These are phyloP conservation scores for Teunomyces panamensis DNA, from an alignment of 805 yeast species.

Conservation along the genomic window DNA sequence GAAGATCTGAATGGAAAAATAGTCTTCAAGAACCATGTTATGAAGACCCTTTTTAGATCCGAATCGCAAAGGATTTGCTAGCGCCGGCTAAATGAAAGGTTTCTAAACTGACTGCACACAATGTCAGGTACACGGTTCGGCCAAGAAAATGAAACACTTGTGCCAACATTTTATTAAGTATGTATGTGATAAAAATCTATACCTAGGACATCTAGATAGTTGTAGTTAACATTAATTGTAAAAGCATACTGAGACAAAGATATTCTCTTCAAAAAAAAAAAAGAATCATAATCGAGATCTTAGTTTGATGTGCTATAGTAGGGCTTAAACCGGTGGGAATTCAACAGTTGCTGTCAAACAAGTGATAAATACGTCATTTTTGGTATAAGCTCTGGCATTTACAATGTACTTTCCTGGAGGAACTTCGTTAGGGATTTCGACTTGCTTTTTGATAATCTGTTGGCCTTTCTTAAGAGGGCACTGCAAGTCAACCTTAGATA, in stretches of 20 bases:
- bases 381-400: constrained; percentile 85
- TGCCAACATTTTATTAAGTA: background rate
- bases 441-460: constrained; percentile 63
- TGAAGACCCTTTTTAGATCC: background rate
- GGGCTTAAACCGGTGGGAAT: constrained; percentile 36
- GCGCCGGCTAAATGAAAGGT: background rate
- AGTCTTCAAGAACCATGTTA: constrained; percentile 9
- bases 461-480: constrained; percentile 80
- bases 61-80: background rate
- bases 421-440: constrained; percentile 84
- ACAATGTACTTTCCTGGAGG: constrained; percentile 94
- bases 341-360: constrained; percentile 76
- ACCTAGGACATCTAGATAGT: background rate
- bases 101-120: background rate
- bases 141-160: too few species aligned
- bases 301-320: too few species aligned
- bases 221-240: background rate
- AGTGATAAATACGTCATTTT: constrained; percentile 74
- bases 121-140: background rate
- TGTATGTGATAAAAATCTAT: background rate
- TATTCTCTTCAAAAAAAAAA: background rate
- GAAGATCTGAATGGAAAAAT: constrained; percentile 29
- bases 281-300: background rate
- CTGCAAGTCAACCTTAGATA: constrained; percentile 74
- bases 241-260: background rate